Base-by-base conservation (phyloP, 208 protist species). In the Crithidia brevicula region DNA sequence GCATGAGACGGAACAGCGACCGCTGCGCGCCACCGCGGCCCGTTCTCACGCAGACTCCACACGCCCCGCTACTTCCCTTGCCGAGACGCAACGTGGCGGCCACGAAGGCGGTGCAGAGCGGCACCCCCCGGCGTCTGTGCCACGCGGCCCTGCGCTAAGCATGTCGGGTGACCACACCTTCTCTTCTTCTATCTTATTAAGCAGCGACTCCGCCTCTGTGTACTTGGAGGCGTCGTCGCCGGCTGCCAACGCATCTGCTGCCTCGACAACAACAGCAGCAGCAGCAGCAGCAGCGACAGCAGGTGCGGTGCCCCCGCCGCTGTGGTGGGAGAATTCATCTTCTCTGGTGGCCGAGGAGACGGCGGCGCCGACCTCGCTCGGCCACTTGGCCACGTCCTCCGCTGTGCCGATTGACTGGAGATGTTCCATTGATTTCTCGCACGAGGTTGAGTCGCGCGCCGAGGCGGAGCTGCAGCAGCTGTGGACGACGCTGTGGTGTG, bases 381-480 rank as follows among this genome's bases (percentile, higher is more conserved):
- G 31, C 4, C 2, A 30, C 22, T 31, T 4, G 16, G 22, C 23
- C 16, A 36, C 56, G 27, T 18, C 59, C 28, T 43, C 45, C 31
- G 4, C 23, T 28, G 22, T 54, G 20, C 59, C 63, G 18, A 25
- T 33, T 10, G 64, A 67, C 38, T 46, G 34, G 65, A 52, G 66
- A 11, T 64, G 65, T 33, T 67, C 69, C 30, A 49, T 79, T 20
- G 89, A 84, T 34, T 87, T 91, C 43, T 68, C 73, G 30, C 74
- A 69, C 7, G 56, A 74, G 40, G 67, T 88, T 25, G 81, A 89
- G 46, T 61, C 50, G 15, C 40, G 59, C 43, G 67, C 82, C n/a
- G 81, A 92, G 67, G 67, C 71, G 25, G 75, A 79, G 46, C 63
- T 92, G 28, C 36, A 58, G 27, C 63, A 67, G 30, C 64, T 86